Base-by-base conservation (phyloP, 768 basidiomycete genomes). In the Lentinula sp. region DNA sequence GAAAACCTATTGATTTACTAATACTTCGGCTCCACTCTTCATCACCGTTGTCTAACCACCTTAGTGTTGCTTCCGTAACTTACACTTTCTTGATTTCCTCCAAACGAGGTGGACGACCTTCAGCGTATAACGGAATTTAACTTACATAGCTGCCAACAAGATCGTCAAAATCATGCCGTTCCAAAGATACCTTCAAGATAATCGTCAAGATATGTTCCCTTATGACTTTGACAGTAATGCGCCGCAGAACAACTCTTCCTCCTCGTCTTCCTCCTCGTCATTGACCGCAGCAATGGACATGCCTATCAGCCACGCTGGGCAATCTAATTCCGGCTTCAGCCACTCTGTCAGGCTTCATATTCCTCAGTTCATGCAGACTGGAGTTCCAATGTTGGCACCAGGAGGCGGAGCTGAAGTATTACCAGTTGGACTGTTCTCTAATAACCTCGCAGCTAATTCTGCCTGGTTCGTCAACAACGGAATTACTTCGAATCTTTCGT, bases 371-470 rank as follows among this genome's bases (percentile, higher is more conserved):
- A 80, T 90, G 73, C 75, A 82, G 66, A 72, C 72, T 62, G 80
- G 79, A 3, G 76, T 81, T 0, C 86, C 89, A 32, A 79, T 81
- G 1, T 78, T 91, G 20, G 86, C 86, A 1, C 83, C 79, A 1
- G 88, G 88, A 20, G 89, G 88, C 23, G 88, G 90, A 39, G 88
- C 86, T 9, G 90, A 91, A 58, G 39, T 62, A 20, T 37, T 52
- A 12, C 52, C 61, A 12, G 18, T 50, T n/a, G 55, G 52, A 15
- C 20, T 49, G n/a, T 50, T 61, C 33, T 20, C 65, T 70, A 20
- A 69, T 65, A 49, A 65, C 56, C 20, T 56, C 69, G 16, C 65
- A 48, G 70, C 70, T 68, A 71, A 75, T 41, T 72, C 78, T 6
- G 66, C 76, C 3, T 88, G 86, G 86, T 79, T 83, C 61, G 62